phyloP scores from a whole-genome alignment of 2,329 filamentous ascomycete genomes.

The Eutypella sp. region DNA sequence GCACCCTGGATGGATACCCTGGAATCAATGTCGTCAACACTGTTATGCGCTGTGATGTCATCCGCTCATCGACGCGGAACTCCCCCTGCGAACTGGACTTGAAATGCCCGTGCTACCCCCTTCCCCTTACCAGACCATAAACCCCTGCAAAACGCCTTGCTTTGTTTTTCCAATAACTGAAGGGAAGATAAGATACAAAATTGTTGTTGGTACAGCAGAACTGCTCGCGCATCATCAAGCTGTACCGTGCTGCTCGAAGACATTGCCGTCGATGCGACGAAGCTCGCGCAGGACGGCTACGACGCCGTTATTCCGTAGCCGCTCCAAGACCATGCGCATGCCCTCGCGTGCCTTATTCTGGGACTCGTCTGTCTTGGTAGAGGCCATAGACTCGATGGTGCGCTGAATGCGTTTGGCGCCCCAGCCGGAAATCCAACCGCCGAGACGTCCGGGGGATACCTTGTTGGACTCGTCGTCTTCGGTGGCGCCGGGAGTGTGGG shows the following conservation, averaged over 20 bases:
- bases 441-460: constrained; percentile 20
- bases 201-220: too few species aligned
- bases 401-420: constrained; percentile 69
- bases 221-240: neutral
- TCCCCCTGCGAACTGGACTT: too few species aligned
- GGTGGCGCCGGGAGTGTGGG: constrained; percentile 35
- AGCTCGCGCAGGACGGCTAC: constrained; percentile 52
- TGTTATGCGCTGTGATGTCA: too few species aligned
- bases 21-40: too few species aligned
- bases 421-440: constrained; percentile 49
- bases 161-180: too few species aligned
- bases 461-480: constrained; percentile 32
- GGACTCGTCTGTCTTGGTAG: constrained; percentile 71
- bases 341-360: constrained; percentile 77
- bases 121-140: too few species aligned
- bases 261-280: constrained; percentile 39
- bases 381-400: constrained; percentile 74
- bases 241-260: constrained; percentile 19
- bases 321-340: constrained; percentile 75
- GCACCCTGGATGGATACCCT: too few species aligned
- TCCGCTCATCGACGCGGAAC: too few species aligned
- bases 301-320: constrained; percentile 55
- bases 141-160: too few species aligned
- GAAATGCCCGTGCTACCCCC: too few species aligned
- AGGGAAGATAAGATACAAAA: too few species aligned